phyloP scores from a whole-genome alignment of 306 rosid genomes.

The Rosa lucieae region DNA sequence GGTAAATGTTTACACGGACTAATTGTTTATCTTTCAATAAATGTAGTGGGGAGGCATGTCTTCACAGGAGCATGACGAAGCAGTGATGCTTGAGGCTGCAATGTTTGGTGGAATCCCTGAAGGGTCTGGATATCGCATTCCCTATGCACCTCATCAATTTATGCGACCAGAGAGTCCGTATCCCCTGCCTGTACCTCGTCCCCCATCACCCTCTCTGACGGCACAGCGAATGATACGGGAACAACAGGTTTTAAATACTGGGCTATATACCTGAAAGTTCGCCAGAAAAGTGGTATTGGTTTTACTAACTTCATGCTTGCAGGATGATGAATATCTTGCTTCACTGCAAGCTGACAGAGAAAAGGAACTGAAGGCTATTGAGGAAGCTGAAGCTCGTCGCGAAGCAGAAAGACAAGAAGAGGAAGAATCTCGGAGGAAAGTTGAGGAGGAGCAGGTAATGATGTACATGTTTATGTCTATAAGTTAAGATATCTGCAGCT shows the following conservation, averaged over 20 bases:
- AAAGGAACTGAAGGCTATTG: constrained; percentile 71
- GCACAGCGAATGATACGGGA: constrained; percentile 93
- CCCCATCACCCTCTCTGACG: constrained; percentile 81
- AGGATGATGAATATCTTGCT: constrained; percentile 97
- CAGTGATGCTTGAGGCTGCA: constrained; percentile 97
- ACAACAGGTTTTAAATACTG: constrained; percentile 68
- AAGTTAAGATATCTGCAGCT: neutral
- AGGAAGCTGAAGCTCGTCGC: constrained; percentile 77
- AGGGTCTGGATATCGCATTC: constrained; percentile 57
- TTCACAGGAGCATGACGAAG: constrained; percentile 89
- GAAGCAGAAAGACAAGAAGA: constrained; percentile 74
- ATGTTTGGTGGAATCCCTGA: constrained; percentile 95
- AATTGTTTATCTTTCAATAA: constrained; percentile 23
- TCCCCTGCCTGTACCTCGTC: constrained; percentile 50
- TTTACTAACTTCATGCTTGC: constrained; percentile 30
- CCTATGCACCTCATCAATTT: constrained; percentile 67
- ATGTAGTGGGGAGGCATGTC: constrained; percentile 96
- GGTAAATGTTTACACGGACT: constrained; percentile 18
- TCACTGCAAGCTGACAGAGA: constrained; percentile 87
- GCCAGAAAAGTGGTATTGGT: neutral
- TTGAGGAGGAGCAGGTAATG: constrained; percentile 79
- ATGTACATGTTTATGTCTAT: neutral
- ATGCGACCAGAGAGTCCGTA: constrained; percentile 46
- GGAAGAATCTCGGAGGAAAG: constrained; percentile 73
- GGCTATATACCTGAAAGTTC: constrained; percentile 8